Base-by-base conservation (phyloP, 2,329 filamentous ascomycete genomes). In the Sporothrix pallida region DNA sequence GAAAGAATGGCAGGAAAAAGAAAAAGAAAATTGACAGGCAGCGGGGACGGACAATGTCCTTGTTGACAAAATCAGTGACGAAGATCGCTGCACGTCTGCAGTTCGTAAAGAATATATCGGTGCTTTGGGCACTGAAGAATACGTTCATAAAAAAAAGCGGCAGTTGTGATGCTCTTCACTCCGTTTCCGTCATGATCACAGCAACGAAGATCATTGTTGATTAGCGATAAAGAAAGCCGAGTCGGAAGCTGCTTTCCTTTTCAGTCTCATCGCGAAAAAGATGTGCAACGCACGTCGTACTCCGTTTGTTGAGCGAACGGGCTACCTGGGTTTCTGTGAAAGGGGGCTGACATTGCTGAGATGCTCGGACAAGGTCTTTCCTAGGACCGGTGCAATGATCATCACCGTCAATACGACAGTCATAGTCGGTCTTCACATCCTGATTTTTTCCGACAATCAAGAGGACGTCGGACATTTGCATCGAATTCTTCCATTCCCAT, bases 271-370 rank as follows among this genome's bases (percentile, higher is more conserved):
- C 31, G 31, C 31, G 31, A 37, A 37, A 37, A 37, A 37, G 31
- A 37, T 37, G 2, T 37, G 1, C 31, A 37, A 5, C 31, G 4
- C 9, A 48, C n/a, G 17, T 54, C n/a, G 17, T 54, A 54, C 56
- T 23, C 31, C 56, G 56, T 31, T 6, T 58, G 56, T 15, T 3
- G 31, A 37, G 31, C 5, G 31, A 37, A 37, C 31, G 7, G 31
- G 31, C 31, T 37, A 15, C 9, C 12, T 58, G 56, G 54, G 48
- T 52, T 56, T 56, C 54, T 56, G n/a, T 26, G 20, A 56, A 58
- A 58, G 23, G 56, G 23, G 56, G 56, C 56, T 58, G 56, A 58
- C 56, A 58, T 31, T 13, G 56, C 10, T 58, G 56, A 31, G 56
- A 58, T 10, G 56, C 23, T 3, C 23, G 3, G 17, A 58, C 56